Evolutionary conservation across 1,284 basidiomycete genomes (phyloP).

Genomic region (Apiotrichum domesticum): DNA sequence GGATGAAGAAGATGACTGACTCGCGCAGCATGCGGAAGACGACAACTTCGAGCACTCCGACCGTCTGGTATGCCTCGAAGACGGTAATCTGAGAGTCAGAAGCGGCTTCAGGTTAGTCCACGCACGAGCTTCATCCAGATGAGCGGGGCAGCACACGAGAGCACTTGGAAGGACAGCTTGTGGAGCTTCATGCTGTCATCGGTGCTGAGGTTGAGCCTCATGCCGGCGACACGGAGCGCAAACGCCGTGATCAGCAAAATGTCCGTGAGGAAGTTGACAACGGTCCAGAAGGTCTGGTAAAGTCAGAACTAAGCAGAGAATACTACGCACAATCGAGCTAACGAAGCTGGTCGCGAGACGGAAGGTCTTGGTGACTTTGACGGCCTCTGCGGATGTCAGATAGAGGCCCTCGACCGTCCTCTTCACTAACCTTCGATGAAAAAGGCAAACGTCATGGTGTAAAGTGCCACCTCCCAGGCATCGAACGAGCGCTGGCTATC

Average conservation of each 20-base stretch:
- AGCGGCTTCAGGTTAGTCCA: not conserved
- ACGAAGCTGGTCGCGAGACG: constrained; percentile 33
- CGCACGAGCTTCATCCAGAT: constrained; percentile 85
- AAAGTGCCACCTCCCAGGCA: constrained; percentile 69
- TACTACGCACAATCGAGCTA: constrained; percentile 29
- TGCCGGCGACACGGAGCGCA: constrained; percentile 61
- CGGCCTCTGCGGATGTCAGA: constrained; percentile 23
- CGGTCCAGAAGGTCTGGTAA: constrained; percentile 61
- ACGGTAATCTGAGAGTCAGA: constrained; percentile 26
- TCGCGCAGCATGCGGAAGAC: constrained; percentile 72
- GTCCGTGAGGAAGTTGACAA: constrained; percentile 66
- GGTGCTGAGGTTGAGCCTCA: constrained; percentile 50
- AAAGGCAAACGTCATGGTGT: constrained; percentile 68
- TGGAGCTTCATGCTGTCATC: constrained; percentile 48
- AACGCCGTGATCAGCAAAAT: constrained; percentile 67
- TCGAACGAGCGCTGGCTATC: constrained; percentile 54
- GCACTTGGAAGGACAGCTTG: constrained; percentile 73
- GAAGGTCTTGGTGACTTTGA: constrained; percentile 55
- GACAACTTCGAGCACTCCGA: constrained; percentile 48
- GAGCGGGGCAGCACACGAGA: constrained; percentile 78
- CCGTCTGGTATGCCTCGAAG: constrained; percentile 58
- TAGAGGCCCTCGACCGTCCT: not conserved
- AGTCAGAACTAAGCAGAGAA: constrained; percentile 48
- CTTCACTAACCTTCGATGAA: constrained; percentile 70
- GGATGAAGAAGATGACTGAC: constrained; percentile 83